These are phyloP conservation scores for Leccinum pachyderme DNA, from an alignment of 1,284 basidiomycete species.

Conservation along the genomic window DNA sequence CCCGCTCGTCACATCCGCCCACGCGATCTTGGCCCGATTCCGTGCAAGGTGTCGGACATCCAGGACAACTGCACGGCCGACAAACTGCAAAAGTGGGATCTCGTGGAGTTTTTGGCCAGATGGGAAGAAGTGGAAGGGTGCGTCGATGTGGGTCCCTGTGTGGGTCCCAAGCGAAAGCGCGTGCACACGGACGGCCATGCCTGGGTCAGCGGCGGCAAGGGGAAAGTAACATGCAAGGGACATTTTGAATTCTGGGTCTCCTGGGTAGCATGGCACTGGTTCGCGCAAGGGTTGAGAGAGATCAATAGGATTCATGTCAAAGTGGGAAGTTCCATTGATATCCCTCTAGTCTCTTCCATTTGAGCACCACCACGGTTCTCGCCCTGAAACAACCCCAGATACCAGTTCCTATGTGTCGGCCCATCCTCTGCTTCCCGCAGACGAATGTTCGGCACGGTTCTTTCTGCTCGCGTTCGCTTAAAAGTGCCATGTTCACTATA, in stretches of 20 bases:
- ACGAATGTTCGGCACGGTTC: too few species aligned
- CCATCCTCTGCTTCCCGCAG: too few species aligned
- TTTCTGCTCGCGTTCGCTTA: too few species aligned
- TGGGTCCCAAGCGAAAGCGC: slow-evolving; percentile 31
- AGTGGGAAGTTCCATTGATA: too few species aligned
- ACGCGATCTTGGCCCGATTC: slow-evolving; percentile 48
- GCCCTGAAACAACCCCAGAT: too few species aligned
- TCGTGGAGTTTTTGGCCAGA: slow-evolving; percentile 54
- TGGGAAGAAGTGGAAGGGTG: slow-evolving; percentile 66
- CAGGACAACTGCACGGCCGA: slow-evolving; percentile 51
- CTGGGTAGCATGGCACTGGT: slow-evolving; percentile 29
- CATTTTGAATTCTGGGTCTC: slow-evolving; percentile 29
- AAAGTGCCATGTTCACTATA: too few species aligned
- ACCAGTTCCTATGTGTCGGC: too few species aligned
- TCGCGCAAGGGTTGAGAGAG: slow-evolving; percentile 28
- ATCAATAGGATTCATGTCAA: slow-evolving; percentile 22
- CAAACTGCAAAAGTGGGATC: slow-evolving; percentile 48
- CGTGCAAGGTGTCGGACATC: slow-evolving; percentile 43
- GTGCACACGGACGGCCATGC: slow-evolving; percentile 23
- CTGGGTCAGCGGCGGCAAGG: background rate
- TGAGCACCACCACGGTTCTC: too few species aligned
- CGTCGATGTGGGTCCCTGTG: slow-evolving; percentile 70
- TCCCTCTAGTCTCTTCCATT: too few species aligned
- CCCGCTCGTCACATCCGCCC: slow-evolving; percentile 38
- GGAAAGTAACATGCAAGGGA: slow-evolving; percentile 16